Base-by-base conservation (phyloP, 1,284 basidiomycete genomes). In the Ganoderma resinaceum region DNA sequence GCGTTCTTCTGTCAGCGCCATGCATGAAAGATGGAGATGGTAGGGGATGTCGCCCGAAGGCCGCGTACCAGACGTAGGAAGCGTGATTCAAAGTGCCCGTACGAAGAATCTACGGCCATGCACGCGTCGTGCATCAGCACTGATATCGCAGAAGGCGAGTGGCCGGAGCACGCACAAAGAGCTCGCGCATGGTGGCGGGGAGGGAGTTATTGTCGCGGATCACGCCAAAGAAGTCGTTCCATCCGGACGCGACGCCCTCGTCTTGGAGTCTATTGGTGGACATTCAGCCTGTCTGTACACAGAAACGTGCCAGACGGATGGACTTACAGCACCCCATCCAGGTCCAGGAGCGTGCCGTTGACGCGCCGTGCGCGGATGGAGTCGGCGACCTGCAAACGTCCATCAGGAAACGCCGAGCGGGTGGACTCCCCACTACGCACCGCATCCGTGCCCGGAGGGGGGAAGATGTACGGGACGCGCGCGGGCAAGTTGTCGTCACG, bases 381-480 rank as follows among this genome's bases (percentile, higher is more conserved):
- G 40, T 77, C 76, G 29, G 75, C 76, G 12, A 75, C 66, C 76
- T 77, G 37, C 33, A 38, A 35, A 11, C 37, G 0, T 3, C 3
- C 3, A 35, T 60, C 23, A 60, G 37, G 2, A 14, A 14, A 26
- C 23, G 35, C 37, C 23, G 37, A 40, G 35, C 6, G 6, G 16
- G 29, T 57, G 18, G 31, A 46, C 35, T 18, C 18, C 23, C 5
- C 18, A 31, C 12, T 31, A 37, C 74, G 35, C 42, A 76, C 76
- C 65, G 70, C 43, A 65, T 75, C 67, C 8, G 72, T 71, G 7
- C 76, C 76, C 1, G 75, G 74, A 6, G 73, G 23, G 4, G 76
- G 76, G 57, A 76, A 76, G 31, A 76, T 64, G 60, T 77, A 77
- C 33, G 76, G 76, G 9, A 77, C 76, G 18, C 76, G 70, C 9